These are phyloP conservation scores for Lasiosphaeria ovina DNA, from an alignment of 495 filamentous ascomycete genomes.

Conservation along the genomic window DNA sequence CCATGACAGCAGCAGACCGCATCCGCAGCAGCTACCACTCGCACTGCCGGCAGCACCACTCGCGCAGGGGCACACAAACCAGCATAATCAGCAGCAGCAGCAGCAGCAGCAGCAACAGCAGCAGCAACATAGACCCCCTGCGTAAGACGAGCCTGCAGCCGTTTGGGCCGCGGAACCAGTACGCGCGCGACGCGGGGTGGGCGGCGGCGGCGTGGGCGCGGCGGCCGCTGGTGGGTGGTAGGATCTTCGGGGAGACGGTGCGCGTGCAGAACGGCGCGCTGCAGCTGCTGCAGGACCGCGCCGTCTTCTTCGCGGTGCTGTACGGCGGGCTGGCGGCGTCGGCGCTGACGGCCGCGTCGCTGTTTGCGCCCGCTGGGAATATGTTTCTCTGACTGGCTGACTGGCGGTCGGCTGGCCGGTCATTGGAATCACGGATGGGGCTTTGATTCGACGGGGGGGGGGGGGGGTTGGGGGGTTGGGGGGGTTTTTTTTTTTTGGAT, in stretches of 20 bases:
- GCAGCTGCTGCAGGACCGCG: slow-evolving; percentile 63
- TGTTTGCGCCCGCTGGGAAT: slow-evolving; percentile 24
- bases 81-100: slow-evolving; percentile 5
- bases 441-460: too few relatives aligned
- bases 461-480: too few relatives aligned
- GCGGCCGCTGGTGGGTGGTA: too few relatives aligned
- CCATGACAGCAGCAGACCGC: too few relatives aligned
- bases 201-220: slow-evolving; percentile 30
- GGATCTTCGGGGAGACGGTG: slow-evolving; percentile 61
- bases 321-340: slow-evolving; percentile 33
- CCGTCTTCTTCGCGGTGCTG: slow-evolving; percentile 52
- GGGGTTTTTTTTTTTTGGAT: too few relatives aligned
- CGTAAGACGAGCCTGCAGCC: slow-evolving; percentile 48
- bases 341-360: slow-evolving; percentile 31
- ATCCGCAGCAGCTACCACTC: too few relatives aligned
- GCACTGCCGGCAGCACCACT: slow-evolving; percentile 1
- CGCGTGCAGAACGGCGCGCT: slow-evolving; percentile 62
- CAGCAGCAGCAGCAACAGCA: background rate
- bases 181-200: slow-evolving; percentile 58
- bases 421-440: too few relatives aligned
- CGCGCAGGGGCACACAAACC: slow-evolving; percentile 6
- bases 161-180: slow-evolving; percentile 52
- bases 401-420: too few relatives aligned
- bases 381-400: slow-evolving; percentile 10
- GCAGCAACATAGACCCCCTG: slow-evolving; percentile 20